A percentile compares a stretch with the other conserved stretches of the same genome.
Conservation (phyloP, 352 stramenopile genomes). For the Aphanomyces euteiches region DNA sequence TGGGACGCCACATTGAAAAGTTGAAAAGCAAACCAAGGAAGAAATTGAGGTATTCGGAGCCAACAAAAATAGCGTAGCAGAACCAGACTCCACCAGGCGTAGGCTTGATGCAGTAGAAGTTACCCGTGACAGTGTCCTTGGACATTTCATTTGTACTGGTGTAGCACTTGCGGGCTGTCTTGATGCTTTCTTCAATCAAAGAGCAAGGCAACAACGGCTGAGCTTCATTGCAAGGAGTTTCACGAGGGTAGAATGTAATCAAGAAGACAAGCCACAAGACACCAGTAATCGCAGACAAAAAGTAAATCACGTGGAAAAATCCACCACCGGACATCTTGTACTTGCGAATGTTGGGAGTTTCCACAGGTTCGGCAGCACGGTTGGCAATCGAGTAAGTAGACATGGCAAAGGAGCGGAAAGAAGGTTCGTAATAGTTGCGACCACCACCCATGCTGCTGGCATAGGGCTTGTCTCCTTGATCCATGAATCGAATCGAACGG, state of each 20-base stretch:
- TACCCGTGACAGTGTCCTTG: conserved; percentile 3
- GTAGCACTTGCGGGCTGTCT: conserved; percentile 17
- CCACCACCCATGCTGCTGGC: conserved; percentile 19
- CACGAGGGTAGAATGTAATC: conserved; percentile 27
- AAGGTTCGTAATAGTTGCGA: conserved; percentile 26
- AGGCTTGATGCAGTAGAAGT: conserved; percentile 24
- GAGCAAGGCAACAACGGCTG: conserved; percentile 16
- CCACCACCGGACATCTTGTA: conserved; percentile 29
- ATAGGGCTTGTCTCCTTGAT: conserved; percentile 19
- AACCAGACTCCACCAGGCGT: conserved; percentile 24
- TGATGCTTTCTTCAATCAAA: conserved; percentile 21
- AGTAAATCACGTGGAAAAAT: conserved; percentile 28
- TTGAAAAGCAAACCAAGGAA: conserved; percentile 30
- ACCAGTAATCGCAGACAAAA: conserved; percentile 24
- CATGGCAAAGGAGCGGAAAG: conserved; percentile 31
- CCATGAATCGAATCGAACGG: conserved; percentile 28
- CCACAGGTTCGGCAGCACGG: conserved; percentile 27
- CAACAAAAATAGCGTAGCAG: conserved; percentile 24
- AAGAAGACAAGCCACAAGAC: conserved; percentile 28
- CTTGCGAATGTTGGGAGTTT: conserved; percentile 30
- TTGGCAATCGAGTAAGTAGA: conserved; percentile 31
- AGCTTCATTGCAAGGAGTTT: conserved; percentile 6
- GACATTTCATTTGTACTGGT: background rate
- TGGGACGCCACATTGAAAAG: conserved; percentile 30
- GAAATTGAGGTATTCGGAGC: conserved; percentile 29